Percentiles rank a stretch among this genome's conserved stretches.
These are phyloP conservation scores for Fusarium ramigenum DNA, from an alignment of 2,329 filamentous ascomycete species.

Conservation along the genomic window DNA sequence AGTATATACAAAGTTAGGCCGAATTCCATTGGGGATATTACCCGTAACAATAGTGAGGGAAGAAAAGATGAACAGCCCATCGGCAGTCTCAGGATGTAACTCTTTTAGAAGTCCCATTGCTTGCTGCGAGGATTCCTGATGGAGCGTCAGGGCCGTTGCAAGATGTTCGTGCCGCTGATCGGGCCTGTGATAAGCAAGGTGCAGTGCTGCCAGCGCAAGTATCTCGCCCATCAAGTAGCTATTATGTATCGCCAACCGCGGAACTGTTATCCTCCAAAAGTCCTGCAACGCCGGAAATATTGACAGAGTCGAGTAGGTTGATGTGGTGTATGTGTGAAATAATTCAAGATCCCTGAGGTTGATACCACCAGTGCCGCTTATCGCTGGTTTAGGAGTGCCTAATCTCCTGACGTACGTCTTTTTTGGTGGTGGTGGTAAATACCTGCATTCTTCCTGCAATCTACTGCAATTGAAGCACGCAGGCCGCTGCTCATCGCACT, in stretches of 20 bases:
- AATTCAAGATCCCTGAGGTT: neutral
- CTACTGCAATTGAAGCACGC: constrained; percentile 1
- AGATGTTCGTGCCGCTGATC: neutral
- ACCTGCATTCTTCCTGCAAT: neutral
- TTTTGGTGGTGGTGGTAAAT: neutral
- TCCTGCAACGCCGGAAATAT: neutral
- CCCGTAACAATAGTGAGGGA: neutral
- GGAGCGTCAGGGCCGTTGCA: neutral
- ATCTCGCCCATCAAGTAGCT: neutral
- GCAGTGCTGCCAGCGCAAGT: neutral
- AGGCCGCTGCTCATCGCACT: constrained; percentile 1
- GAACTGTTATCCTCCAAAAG: neutral
- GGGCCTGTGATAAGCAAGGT: neutral
- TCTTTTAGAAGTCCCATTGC: neutral
- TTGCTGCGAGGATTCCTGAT: neutral
- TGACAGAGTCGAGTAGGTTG: neutral
- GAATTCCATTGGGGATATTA: neutral
- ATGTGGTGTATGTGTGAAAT: neutral
- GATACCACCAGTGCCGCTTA: neutral
- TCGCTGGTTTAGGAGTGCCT: neutral
- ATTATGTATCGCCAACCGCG: neutral
- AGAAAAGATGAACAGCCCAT: neutral
- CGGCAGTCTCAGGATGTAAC: neutral
- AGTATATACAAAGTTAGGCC: neutral
- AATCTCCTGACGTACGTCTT: neutral